Conservation (phyloP, 345 rosid genomes). For the Syzygium grande region DNA sequence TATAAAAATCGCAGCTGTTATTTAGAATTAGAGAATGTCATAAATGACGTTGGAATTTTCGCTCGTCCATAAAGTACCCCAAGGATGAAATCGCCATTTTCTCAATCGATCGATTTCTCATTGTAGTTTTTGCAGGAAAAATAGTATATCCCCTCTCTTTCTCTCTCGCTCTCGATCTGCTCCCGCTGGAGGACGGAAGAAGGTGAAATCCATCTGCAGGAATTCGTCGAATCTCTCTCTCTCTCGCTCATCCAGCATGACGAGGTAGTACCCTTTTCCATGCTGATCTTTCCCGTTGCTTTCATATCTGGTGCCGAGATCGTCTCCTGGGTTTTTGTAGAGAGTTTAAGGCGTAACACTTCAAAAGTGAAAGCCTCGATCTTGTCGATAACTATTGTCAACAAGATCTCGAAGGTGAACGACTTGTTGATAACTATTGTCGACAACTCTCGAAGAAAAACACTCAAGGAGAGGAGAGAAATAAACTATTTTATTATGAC, state of each 20-base stretch:
- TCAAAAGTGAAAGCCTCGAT: too few species aligned
- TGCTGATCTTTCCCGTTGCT: not conserved
- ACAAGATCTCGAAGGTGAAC: too few species aligned
- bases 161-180: not conserved
- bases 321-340: too few species aligned
- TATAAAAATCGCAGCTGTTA: not conserved
- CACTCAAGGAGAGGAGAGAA: too few species aligned
- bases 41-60: not conserved
- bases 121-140: not conserved
- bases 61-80: not conserved
- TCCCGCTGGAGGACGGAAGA: not conserved
- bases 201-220: not conserved
- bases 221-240: not conserved
- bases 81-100: not conserved
- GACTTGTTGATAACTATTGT: too few species aligned
- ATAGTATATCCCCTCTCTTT: not conserved
- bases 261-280: not conserved
- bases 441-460: too few species aligned
- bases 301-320: not conserved
- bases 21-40: not conserved
- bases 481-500: too few species aligned
- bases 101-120: not conserved
- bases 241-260: not conserved
- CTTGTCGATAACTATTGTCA: too few species aligned
- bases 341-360: too few species aligned